These are phyloP conservation scores for Fusarium nisikadoi DNA, from an alignment of 2,329 filamentous ascomycete species.

Conservation along the genomic window DNA sequence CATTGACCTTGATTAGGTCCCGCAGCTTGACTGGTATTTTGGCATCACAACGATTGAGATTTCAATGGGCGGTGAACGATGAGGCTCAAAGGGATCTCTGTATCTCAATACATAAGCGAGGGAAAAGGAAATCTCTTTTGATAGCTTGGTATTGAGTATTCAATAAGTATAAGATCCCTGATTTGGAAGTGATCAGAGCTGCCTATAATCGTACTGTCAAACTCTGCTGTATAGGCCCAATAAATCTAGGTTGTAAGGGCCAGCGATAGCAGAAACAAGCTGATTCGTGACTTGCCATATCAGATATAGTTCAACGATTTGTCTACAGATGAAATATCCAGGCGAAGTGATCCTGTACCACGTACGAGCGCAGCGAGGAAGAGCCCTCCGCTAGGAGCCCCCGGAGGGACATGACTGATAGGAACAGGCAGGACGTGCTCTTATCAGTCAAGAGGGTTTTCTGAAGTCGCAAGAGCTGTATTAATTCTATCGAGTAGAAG, in stretches of 20 bases:
- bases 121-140: accelerated
- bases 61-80: accelerated
- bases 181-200: too few species aligned
- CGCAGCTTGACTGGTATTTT: accelerated
- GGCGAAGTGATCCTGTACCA: background rate
- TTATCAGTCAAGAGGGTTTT: constrained; percentile 74
- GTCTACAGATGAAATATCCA: accelerated
- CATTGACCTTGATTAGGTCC: background rate
- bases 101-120: accelerated
- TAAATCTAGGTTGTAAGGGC: too few species aligned
- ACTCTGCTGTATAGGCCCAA: accelerated
- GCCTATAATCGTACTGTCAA: background rate
- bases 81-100: accelerated
- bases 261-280: accelerated
- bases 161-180: background rate
- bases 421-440: constrained; percentile 75
- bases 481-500: constrained; percentile 98
- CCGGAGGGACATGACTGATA: background rate
- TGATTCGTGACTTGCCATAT: accelerated
- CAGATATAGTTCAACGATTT: accelerated
- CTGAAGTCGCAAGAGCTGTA: constrained; percentile 96
- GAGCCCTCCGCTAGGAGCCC: background rate
- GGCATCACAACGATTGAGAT: accelerated
- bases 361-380: constrained; percentile 56
- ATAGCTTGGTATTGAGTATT: too few species aligned